phyloP scores from a whole-genome alignment of 441 rosid genomes.

The Gossypium aridum region DNA sequence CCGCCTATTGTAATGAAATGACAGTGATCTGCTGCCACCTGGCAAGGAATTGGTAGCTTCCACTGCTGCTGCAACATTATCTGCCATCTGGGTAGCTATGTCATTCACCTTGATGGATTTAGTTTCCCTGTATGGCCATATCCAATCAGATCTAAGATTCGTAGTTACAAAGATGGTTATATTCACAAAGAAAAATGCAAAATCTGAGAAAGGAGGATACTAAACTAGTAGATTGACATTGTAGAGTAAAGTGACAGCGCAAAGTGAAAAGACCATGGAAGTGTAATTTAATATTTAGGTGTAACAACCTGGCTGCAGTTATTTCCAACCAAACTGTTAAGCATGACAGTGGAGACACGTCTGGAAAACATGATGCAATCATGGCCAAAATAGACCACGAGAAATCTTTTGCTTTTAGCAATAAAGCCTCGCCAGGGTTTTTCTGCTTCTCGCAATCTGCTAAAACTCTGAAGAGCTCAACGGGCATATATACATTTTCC shows the following conservation, averaged over 20 bases:
- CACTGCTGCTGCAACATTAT: conserved; percentile 84
- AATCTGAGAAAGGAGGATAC: not conserved
- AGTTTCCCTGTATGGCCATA: conserved; percentile 72
- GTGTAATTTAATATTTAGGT: conserved; percentile 7
- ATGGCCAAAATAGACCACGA: conserved; percentile 97
- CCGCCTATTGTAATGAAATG: conserved; percentile 81
- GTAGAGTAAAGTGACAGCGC: not conserved
- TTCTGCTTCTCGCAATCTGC: conserved; percentile 91
- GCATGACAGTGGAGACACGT: conserved; percentile 82
- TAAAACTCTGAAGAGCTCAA: conserved; percentile 82
- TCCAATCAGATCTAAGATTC: conserved; percentile 21
- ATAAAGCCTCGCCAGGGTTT: conserved; percentile 76
- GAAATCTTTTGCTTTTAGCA: conserved; percentile 86
- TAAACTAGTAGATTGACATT: not conserved
- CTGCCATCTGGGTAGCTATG: conserved; percentile 84
- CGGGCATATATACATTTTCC: conserved; percentile 54
- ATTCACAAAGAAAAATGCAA: conserved; percentile 4
- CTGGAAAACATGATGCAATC: conserved; percentile 96
- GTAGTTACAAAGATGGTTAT: not conserved
- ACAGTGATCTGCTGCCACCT: conserved; percentile 43
- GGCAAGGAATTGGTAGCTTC: conserved; percentile 72
- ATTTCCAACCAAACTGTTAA: conserved; percentile 97
- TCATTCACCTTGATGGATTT: conserved; percentile 94
- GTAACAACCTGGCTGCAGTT: conserved; percentile 87
- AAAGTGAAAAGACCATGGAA: conserved; percentile 10